Evolutionary conservation across 495 filamentous ascomycete genomes (phyloP).

Genomic region (Viridothelium virens): DNA sequence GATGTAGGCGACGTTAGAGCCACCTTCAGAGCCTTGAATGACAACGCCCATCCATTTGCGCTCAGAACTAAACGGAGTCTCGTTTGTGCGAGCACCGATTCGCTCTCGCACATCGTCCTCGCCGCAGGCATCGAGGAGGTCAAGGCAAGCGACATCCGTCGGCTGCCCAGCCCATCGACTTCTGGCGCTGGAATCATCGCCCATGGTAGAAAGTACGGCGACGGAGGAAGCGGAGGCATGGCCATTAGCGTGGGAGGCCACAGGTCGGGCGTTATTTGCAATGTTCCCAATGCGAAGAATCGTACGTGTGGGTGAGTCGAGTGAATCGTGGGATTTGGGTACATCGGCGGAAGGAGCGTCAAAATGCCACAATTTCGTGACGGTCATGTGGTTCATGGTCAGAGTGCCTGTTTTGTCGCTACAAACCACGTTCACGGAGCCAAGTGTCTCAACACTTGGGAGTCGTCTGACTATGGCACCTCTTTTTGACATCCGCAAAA

Average conservation of each 20-base stretch:
- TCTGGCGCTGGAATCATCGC: slow-evolving; percentile 51
- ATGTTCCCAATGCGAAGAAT: slow-evolving; percentile 89
- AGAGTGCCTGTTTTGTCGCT: slow-evolving; percentile 97
- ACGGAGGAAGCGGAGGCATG: slow-evolving; percentile 61
- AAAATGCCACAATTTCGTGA: slow-evolving; percentile 93
- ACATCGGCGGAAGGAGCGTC: slow-evolving; percentile 62
- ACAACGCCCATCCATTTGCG: slow-evolving; percentile 98
- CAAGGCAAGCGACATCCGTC: slow-evolving; percentile 90
- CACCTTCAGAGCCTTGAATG: slow-evolving; percentile 47
- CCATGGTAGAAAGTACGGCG: slow-evolving; percentile 65
- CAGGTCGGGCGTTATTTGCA: slow-evolving; percentile 86
- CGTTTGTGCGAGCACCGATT: slow-evolving; percentile 65
- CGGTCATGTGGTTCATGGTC: slow-evolving; percentile 97
- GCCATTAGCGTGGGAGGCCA: slow-evolving; percentile 50
- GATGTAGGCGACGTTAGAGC: slow-evolving; percentile 73
- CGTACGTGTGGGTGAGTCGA: slow-evolving; percentile 63
- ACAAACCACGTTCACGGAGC: slow-evolving; percentile 95
- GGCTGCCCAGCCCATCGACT: slow-evolving; percentile 96
- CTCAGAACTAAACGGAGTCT: slow-evolving; percentile 93
- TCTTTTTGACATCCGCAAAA: slow-evolving; percentile 87
- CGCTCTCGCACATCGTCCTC: slow-evolving; percentile 85
- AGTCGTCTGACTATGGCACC: slow-evolving; percentile 91
- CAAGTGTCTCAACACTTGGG: slow-evolving; percentile 95
- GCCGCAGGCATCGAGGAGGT: slow-evolving; percentile 80
- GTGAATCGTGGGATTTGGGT: slow-evolving; percentile 58